Evolutionary conservation across 2,329 filamentous ascomycete genomes (phyloP), one percentile per base, ranked within the genome.

Genomic region (Talaromyces sp.): DNA sequence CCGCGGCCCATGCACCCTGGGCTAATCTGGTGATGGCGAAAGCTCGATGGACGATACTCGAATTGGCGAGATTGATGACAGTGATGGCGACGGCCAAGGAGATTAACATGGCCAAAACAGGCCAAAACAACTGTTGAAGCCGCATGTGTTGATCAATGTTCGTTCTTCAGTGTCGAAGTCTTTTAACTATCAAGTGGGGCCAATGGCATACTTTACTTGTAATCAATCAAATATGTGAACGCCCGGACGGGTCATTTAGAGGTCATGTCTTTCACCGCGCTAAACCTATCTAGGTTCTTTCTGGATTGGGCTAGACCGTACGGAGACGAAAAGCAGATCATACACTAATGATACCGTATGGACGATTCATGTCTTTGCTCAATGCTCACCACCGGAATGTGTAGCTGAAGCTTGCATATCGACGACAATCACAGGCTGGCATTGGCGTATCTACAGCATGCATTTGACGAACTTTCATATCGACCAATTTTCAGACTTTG

Each of bases 201-300:
- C 11, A 50, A 50, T 50, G 13, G 47, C 17, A n/a, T 27, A 3
- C 25, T 5, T 8, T 2, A 22, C 8, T 31, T 15, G 47, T 27
- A 4, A 13, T 50, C 47, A 4, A 13, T 50, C 47, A 50, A 15
- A 49, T 49, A 27, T 27, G 45, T 8, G 27, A 31, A 22, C 22
- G 22, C 22, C 22, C 22, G 22, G 22, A 22, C 22, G 27, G 27
- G 45, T 47, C 45, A 25, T 25, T 47, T 15, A 22, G 22, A 7
- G 19, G 5, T 15, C 10, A 13, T 22, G 22, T 22, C 22, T 19
- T n/a, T 27, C 37, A n/a, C 13, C 15, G 17, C 31, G 25, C 56
- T 59, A 59, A 43, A 19, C 56, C 56, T 33, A 45, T 59, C 39
- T 59, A 59, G 56, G 56, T 59, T 59, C 25, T 59, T 43, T 58